Evolutionary conservation across 2,329 filamentous ascomycete species (phyloP), one percentile per base, ranked within the genome.

Genomic region (Tolypocladium sp.): DNA sequence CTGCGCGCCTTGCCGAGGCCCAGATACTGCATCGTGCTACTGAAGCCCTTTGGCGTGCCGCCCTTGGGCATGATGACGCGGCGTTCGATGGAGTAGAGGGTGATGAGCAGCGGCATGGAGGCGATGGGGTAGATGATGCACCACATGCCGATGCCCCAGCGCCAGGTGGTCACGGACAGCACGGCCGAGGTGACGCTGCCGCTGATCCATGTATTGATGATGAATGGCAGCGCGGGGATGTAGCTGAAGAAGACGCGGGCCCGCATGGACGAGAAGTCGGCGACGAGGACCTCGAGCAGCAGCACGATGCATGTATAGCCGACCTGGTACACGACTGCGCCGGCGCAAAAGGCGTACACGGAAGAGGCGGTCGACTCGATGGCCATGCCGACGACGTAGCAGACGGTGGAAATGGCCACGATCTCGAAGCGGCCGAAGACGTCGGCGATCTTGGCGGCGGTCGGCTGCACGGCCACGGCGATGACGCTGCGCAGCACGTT

Each of bases 91-190:
- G 65, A 64, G 56, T 71, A 70, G 0, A 75, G 72, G 0, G 78
- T 76, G 0, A 74, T 62, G 22, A 87, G 70, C 0, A 87, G 73
- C 1, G 85, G 83, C 5, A 85, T 60, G 0, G 80, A 76, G 58
- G 79, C 80, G 9, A 82, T 72, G 1, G 84, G 80, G 65, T 82
- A 86, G 56, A 86, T 83, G 62, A 87, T 80, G 54, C 76, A 77
- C 77, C 82, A 87, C 83, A 87, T 87, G 62, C 83, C 84, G 30
- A 85, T 77, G 17, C 84, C 85, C 83, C 83, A 87, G 60, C 78
- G 71, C 85, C 85, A 88, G 2, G 74, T 78, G 0, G 81, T 81
- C 2, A 66, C 68, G 0, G 59, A 64, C 25, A 86, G 66, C 0
- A 86, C 81, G 0, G 80, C 76, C 0, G 70, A 67, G 0, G 81